Conservation (phyloP, 495 filamentous ascomycete species). For the Cercophora scortea region DNA sequence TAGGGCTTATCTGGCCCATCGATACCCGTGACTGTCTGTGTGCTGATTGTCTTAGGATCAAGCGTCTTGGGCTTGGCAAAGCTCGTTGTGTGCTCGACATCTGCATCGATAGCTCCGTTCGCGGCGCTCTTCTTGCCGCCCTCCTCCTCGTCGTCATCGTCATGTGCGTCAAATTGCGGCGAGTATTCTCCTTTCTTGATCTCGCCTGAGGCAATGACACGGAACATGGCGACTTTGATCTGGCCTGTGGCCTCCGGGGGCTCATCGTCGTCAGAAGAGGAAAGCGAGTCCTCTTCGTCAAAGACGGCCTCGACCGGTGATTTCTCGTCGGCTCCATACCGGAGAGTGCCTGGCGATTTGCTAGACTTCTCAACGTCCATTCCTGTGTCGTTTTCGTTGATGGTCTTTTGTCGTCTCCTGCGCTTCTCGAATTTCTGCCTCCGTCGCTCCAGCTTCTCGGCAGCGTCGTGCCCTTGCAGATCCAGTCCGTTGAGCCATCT, state of each 20-base stretch:
- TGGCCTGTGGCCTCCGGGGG: constrained; percentile 91
- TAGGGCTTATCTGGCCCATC: constrained; percentile 93
- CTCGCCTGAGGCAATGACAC: constrained; percentile 90
- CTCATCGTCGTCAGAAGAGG: constrained; percentile 81
- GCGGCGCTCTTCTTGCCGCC: constrained; percentile 31
- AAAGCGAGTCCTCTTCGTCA: constrained; percentile 63
- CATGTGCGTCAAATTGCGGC: constrained; percentile 94
- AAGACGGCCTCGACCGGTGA: constrained; percentile 66
- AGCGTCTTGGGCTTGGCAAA: constrained; percentile 97
- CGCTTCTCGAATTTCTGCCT: constrained; percentile 84
- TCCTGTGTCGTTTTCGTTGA: constrained; percentile 39
- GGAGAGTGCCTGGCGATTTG: constrained; percentile 48
- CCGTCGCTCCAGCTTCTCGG: constrained; percentile 78
- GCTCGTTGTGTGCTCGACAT: constrained; percentile 95
- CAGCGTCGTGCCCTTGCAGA: constrained; percentile 76
- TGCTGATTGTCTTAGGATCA: constrained; percentile 95
- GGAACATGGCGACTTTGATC: constrained; percentile 96
- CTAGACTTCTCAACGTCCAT: constrained; percentile 37
- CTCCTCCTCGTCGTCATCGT: constrained; percentile 71
- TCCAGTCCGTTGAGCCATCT: constrained; percentile 93
- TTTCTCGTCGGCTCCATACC: constrained; percentile 67
- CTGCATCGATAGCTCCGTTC: constrained; percentile 39
- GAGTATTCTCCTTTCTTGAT: constrained; percentile 97
- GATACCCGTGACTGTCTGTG: constrained; percentile 97
- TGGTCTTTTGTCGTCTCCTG: constrained; percentile 55